phyloP scores from a whole-genome alignment of 2,329 filamentous ascomycete species.

The Ambrosiella xylebori region DNA sequence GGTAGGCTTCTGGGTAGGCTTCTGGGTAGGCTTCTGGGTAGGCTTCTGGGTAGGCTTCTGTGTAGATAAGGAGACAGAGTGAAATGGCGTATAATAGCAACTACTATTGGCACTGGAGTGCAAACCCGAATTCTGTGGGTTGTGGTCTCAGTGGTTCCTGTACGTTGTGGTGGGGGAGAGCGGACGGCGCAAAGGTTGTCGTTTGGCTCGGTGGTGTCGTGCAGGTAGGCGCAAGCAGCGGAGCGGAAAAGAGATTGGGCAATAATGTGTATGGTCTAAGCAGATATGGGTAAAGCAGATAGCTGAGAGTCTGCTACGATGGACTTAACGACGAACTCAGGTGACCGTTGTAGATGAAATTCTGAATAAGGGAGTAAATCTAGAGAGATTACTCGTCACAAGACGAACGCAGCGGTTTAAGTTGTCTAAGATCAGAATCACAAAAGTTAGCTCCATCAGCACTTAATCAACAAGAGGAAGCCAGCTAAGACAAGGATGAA shows the following conservation, averaged over 20 bases:
- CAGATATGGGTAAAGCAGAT: not conserved
- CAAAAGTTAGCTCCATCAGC: not conserved
- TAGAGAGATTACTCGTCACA: not conserved
- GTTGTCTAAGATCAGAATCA: not conserved
- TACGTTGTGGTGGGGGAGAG: not conserved
- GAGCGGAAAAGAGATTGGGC: not conserved
- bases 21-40: not conserved
- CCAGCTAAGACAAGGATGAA: not conserved
- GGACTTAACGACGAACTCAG: not conserved
- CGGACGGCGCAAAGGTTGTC: too few species aligned
- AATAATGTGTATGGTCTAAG: not conserved
- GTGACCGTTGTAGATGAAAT: not conserved
- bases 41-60: not conserved
- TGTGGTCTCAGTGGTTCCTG: not conserved
- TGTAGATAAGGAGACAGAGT: not conserved
- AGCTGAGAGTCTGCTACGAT: not conserved
- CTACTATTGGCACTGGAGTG: not conserved
- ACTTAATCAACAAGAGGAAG: not conserved
- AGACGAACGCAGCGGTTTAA: not conserved
- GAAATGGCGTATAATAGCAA: too few species aligned
- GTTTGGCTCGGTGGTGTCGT: too few species aligned
- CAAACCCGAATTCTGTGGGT: not conserved
- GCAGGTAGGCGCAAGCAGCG: too few species aligned
- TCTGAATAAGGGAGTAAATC: not conserved
- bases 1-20: not conserved